phyloP scores from a whole-genome alignment of 345 rosid genomes.

The Pugionium cornutum region DNA sequence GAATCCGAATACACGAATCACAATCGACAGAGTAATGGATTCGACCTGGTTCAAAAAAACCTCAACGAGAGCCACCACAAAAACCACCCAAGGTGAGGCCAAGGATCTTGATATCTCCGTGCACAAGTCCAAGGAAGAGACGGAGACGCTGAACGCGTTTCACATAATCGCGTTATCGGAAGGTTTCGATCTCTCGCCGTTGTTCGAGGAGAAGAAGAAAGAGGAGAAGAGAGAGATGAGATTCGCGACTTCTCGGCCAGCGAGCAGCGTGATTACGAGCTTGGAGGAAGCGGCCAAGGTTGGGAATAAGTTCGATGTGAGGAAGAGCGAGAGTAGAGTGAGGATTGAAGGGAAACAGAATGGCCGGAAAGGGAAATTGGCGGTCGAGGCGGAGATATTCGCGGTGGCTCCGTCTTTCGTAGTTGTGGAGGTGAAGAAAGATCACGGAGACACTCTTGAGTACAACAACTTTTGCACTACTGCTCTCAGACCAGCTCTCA shows the following conservation, averaged over 20 bases:
- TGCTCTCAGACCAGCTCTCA: conserved; percentile 86
- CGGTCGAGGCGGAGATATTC: conserved; percentile 74
- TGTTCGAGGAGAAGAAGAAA: conserved; percentile 86
- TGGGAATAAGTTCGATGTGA: conserved; percentile 59
- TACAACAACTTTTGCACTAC: conserved; percentile 84
- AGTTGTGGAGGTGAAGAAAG: conserved; percentile 91
- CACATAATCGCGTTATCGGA: conserved; percentile 84
- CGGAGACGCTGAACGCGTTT: conserved; percentile 78
- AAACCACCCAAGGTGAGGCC: not conserved
- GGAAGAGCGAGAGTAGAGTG: conserved; percentile 72
- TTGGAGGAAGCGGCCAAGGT: conserved; percentile 74
- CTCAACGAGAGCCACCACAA: conserved; percentile 35
- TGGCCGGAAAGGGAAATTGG: conserved; percentile 84
- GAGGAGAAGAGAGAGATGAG: conserved; percentile 79
- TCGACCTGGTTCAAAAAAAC: conserved; percentile 77
- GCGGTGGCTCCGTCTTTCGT: conserved; percentile 73
- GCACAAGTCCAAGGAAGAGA: conserved; percentile 43
- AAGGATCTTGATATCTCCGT: conserved; percentile 22
- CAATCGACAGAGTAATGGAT: conserved; percentile 59
- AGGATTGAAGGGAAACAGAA: conserved; percentile 72
- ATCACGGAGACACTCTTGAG: conserved; percentile 83
- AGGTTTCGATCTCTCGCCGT: conserved; percentile 83
- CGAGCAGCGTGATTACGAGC: conserved; percentile 79
- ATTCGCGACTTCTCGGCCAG: conserved; percentile 76
- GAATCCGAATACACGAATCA: conserved; percentile 62